Base-by-base conservation (phyloP, 371 early-diverging fungal genomes). In the Mucor lusitanicus region DNA sequence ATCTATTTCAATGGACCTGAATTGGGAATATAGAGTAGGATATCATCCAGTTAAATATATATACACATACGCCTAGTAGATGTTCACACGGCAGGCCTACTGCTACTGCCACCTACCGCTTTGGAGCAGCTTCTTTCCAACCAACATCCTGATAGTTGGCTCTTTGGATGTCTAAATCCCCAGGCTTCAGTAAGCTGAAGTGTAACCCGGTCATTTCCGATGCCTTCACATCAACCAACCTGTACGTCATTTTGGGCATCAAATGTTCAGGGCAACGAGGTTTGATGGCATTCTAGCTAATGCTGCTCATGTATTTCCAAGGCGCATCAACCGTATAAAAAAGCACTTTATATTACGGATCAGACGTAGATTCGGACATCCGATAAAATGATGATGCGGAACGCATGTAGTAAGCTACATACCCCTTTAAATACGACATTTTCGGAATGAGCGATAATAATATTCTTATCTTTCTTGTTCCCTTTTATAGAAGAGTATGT, bases 131-230 rank as follows among this genome's bases (percentile, higher is more conserved):
- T 42, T 42, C 17, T 17, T 42, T 42, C 42, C 15, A 42, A 42
- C 4, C 6, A n/a, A 42, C 42, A 17, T 42, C n/a, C 6, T 42
- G 17, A 15, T 17, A 42, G 42, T 42, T 42, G 42, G 42, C 15
- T 42, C 42, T n/a, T 42, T n/a, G 42, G 15, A 42, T 42, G 6
- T 42, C n/a, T 13, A n/a, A 42, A 42, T 42, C 42, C 40, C 50
- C n/a, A 19, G 25, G 50, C n/a, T 25, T 25, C 8, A 40, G 12
- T 46, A 3, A 12, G 21, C 30, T 17, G 17, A 33, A 63, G 56
- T 40, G 64, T 64, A 64, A 64, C 65, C 65, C 65, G 65, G 65
- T 58, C 65, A 57, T 32, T 58, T 57, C 65, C 65, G 65, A 64
- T 40, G 17, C 0, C 42, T 17, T 42, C 6, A 35, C 35, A 35